Percentiles rank a stretch among this genome's conserved stretches.
Evolutionary conservation across 306 rosid genomes (phyloP).

Genomic region (Pueraria montana): DNA sequence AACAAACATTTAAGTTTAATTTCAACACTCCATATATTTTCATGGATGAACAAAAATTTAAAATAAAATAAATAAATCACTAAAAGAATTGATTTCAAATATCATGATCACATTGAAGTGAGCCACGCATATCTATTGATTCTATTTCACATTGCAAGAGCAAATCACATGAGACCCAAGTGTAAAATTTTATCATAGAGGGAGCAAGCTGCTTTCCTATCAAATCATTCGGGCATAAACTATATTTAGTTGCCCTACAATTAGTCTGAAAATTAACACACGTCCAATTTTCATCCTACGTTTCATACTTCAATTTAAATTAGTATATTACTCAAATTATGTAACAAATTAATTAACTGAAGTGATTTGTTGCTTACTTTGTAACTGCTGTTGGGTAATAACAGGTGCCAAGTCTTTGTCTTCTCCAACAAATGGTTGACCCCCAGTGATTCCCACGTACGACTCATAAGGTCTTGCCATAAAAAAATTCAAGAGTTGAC

Average conservation of each 20-base stretch:
- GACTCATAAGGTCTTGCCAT: slow-evolving; percentile 7
- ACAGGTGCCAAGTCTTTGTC: background rate
- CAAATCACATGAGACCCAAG: too few species aligned
- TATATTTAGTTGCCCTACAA: too few species aligned
- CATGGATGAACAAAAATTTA: too few species aligned
- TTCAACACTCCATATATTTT: background rate
- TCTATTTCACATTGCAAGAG: too few species aligned
- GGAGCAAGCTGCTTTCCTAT: too few species aligned
- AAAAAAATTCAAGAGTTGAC: background rate
- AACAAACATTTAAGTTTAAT: too few species aligned
- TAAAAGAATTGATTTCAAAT: too few species aligned
- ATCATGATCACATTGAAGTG: background rate
- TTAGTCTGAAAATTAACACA: background rate
- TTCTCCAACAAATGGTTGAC: background rate
- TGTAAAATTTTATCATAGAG: too few species aligned
- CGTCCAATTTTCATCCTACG: too few species aligned
- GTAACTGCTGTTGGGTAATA: background rate
- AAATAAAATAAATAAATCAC: too few species aligned
- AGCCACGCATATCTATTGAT: background rate
- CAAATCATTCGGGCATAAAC: too few species aligned
- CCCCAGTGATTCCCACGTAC: slow-evolving; percentile 6
- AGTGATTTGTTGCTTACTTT: slow-evolving; percentile 11
- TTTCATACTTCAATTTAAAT: background rate
- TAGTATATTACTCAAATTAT: background rate
- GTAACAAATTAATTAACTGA: background rate